Conservation (phyloP, 768 basidiomycete species). For the Daedaleopsis nitida region DNA sequence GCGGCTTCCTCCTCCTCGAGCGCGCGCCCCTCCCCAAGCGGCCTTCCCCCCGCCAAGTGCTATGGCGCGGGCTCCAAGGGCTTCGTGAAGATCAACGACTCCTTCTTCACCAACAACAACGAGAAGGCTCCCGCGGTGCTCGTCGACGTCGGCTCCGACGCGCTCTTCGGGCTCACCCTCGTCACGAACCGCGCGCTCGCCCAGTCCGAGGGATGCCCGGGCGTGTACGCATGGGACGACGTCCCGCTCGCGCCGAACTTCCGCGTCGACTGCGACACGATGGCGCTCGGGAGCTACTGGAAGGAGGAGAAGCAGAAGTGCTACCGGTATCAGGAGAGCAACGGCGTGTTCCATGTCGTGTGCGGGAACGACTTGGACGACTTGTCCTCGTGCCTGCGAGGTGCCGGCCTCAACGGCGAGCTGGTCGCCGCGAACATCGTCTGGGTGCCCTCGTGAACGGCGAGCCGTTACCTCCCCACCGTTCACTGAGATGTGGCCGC, state of each 20-base stretch:
- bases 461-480: too few species aligned
- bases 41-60: slow-evolving; percentile 3
- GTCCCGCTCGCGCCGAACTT: neutral
- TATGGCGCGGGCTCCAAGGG: slow-evolving; percentile 10
- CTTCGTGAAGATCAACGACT: slow-evolving; percentile 4
- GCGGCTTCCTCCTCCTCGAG: neutral
- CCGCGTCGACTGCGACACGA: slow-evolving; percentile 10
- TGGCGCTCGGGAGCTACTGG: slow-evolving; percentile 12
- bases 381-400: slow-evolving; percentile 6
- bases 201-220: neutral
- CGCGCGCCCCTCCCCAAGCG: neutral
- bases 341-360: neutral
- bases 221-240: slow-evolving; percentile 1
- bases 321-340: neutral
- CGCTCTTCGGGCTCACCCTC: slow-evolving; percentile 11
- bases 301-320: slow-evolving; percentile 7
- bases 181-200: neutral
- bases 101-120: slow-evolving; percentile 1
- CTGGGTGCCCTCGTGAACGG: slow-evolving; percentile 1
- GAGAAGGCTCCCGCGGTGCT: neutral
- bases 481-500: too few species aligned
- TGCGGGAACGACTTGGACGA: slow-evolving; percentile 2
- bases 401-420: neutral
- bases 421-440: slow-evolving; percentile 1
- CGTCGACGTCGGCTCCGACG: slow-evolving; percentile 6